Base-by-base conservation (phyloP, 768 basidiomycete genomes). In the Phaeotremella skinneri region DNA sequence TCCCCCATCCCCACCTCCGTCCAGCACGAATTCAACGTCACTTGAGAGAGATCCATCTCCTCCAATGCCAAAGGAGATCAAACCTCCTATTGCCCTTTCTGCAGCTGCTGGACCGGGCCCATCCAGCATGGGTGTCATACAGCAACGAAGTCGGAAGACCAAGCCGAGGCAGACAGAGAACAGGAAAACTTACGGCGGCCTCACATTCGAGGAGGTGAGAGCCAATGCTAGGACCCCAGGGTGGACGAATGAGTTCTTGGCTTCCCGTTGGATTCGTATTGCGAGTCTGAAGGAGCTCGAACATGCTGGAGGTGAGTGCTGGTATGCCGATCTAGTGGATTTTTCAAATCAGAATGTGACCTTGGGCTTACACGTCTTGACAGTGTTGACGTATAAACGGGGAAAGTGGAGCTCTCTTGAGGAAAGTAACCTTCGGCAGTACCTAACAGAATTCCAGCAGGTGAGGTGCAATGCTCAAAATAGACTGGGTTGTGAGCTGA, bases 311-410 rank as follows among this genome's bases (percentile, higher is more conserved):
- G 51, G 69, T 71, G 53, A 60, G 69, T 68, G 9, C n/a, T 57
- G 17, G 21, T n/a, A 20, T 48, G 21, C 43, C 20, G 25, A 17
- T 11, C 4, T 4, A 17, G 17, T 53, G 34, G 34, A 17, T 11
- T 37, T 30, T 17, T 25, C 20, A 20, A 50, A n/a, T 17, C 49
- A 27, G 16, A 16, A 47, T 4, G 27, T 9, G 9, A 3, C 27
- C 6, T 11, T 54, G 21, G 21, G 29, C 29, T 34, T 20, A 52
- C 30, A 52, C 41, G 34, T 45, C 31, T 34, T 45, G 1, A 14
- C 45, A 71, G 69, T 68, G 16, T 32, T 71, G 21, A 51, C n/a
- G 4, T 66, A 64, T 53, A 68, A 66, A 45, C 59, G 58, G 42
- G 69, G 69, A 2, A 63, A 62, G 31, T 64, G 63, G 31, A 48